A percentile compares a stretch with the other conserved stretches of the same genome.
Evolutionary conservation across 345 rosid genomes (phyloP).

Genomic region (Sonneratia caseolaris): DNA sequence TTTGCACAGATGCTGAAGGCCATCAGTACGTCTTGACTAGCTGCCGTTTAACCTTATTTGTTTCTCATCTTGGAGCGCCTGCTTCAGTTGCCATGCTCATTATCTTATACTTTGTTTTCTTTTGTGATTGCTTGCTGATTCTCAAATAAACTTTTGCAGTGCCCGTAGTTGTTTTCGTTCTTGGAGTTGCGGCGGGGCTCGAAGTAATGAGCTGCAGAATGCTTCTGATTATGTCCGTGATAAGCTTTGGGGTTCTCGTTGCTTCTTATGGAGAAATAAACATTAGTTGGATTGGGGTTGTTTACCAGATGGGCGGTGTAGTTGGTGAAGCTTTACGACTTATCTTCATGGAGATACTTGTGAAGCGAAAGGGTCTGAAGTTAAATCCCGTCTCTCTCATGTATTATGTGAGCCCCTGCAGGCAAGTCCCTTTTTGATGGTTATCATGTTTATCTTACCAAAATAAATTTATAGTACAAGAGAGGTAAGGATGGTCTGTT

Average conservation of each 20-base stretch:
- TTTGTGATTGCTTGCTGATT: conserved; percentile 9
- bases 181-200: conserved; percentile 92
- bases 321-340: conserved; percentile 89
- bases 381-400: conserved; percentile 80
- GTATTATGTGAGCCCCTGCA: conserved; percentile 98
- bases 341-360: conserved; percentile 90
- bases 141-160: conserved; percentile 50
- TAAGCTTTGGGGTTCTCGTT: conserved; percentile 91
- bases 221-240: conserved; percentile 90
- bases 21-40: conserved; percentile 46
- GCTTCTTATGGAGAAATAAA: conserved; percentile 91
- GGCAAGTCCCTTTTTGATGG: conserved; percentile 30
- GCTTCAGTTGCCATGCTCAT: not conserved
- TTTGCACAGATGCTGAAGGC: conserved; percentile 99
- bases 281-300: conserved; percentile 94
- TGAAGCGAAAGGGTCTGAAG: conserved; percentile 89
- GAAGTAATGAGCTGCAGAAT: conserved; percentile 91
- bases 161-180: conserved; percentile 95
- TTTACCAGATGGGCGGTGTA: conserved; percentile 98
- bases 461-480: not conserved
- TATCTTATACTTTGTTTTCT: not conserved
- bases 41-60: not conserved
- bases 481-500: not conserved
- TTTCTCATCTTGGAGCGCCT: not conserved
- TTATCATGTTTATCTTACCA: not conserved